phyloP scores from a whole-genome alignment of 768 basidiomycete species.

The Mrakia gelida region DNA sequence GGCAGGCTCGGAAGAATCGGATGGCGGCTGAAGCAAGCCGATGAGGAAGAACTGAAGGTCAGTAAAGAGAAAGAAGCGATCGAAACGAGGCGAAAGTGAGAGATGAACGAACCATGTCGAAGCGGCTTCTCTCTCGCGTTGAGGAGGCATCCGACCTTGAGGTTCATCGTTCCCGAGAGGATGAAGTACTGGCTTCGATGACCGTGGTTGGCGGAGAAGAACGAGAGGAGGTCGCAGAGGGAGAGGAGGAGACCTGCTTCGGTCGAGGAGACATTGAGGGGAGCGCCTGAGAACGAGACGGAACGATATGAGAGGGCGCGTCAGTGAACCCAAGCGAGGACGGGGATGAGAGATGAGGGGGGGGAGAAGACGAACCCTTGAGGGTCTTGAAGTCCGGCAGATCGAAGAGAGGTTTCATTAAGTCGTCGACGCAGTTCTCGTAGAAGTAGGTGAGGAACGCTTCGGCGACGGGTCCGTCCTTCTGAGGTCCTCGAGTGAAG shows the following conservation, averaged over 20 bases:
- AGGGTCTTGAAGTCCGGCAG: constrained; percentile 63
- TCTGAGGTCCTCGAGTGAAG: constrained; percentile 35
- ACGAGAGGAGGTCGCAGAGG: constrained; percentile 84
- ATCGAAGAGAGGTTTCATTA: constrained; percentile 74
- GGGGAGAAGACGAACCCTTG: constrained; percentile 45
- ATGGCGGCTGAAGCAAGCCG: constrained; percentile 62
- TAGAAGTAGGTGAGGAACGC: constrained; percentile 92
- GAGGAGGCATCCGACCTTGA: constrained; percentile 70
- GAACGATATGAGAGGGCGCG: not conserved
- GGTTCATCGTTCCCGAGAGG: constrained; percentile 70
- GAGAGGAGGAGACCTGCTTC: constrained; percentile 78
- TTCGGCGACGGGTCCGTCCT: constrained; percentile 78
- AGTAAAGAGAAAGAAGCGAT: constrained; percentile 24
- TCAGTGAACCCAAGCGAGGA: constrained; percentile 1
- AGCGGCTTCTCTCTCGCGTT: constrained; percentile 84
- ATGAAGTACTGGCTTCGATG: constrained; percentile 90
- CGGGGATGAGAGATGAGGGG: not conserved
- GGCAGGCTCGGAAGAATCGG: constrained; percentile 80
- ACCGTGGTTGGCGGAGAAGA: constrained; percentile 79
- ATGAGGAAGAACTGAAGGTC: not conserved
- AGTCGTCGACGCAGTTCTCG: constrained; percentile 63
- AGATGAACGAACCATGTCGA: constrained; percentile 66
- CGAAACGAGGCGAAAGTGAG: constrained; percentile 26
- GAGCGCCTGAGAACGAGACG: not conserved
- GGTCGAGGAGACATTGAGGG: constrained; percentile 52